Percentiles rank a stretch among this genome's conserved stretches.
Evolutionary conservation across 768 basidiomycete genomes (phyloP).

Genomic region (Boletus sp.): DNA sequence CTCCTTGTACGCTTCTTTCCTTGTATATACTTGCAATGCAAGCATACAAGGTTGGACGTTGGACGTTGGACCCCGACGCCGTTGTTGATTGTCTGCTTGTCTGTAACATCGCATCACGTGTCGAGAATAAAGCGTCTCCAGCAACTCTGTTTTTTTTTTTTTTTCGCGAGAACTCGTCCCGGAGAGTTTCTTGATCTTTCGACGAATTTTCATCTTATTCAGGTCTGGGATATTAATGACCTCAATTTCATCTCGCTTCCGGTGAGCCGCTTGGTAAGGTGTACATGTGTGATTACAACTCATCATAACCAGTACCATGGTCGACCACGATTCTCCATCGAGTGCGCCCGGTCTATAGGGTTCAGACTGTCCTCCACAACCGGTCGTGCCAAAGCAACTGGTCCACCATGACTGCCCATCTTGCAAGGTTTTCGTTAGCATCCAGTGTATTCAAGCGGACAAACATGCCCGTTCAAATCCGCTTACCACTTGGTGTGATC

Average conservation of each 20-base stretch:
- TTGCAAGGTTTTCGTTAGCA: not conserved
- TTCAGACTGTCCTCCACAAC: no score
- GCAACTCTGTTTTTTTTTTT: not conserved
- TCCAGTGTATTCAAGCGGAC: not conserved
- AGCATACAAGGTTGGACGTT: not conserved
- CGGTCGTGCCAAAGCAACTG: not conserved
- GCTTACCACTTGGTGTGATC: constrained; percentile 2
- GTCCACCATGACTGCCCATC: not conserved
- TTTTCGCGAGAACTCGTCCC: not conserved
- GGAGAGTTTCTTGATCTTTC: not conserved
- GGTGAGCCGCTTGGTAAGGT: not conserved
- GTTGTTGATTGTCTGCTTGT: not conserved
- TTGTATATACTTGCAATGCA: not conserved
- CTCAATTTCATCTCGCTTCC: not conserved
- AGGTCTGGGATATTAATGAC: not conserved
- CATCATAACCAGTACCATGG: not conserved
- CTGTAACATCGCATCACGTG: not conserved
- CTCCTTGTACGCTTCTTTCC: no score
- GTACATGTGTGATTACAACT: not conserved
- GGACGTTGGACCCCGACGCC: not conserved
- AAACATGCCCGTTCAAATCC: not conserved
- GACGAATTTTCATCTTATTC: not conserved
- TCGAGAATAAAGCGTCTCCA: not conserved
- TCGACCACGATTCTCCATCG: not conserved
- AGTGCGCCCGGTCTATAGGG: not conserved